A percentile compares a stretch with the other conserved stretches of the same genome.
Evolutionary conservation across 2,329 filamentous ascomycete genomes (phyloP).

Genomic region (Epicoccum nigrum): DNA sequence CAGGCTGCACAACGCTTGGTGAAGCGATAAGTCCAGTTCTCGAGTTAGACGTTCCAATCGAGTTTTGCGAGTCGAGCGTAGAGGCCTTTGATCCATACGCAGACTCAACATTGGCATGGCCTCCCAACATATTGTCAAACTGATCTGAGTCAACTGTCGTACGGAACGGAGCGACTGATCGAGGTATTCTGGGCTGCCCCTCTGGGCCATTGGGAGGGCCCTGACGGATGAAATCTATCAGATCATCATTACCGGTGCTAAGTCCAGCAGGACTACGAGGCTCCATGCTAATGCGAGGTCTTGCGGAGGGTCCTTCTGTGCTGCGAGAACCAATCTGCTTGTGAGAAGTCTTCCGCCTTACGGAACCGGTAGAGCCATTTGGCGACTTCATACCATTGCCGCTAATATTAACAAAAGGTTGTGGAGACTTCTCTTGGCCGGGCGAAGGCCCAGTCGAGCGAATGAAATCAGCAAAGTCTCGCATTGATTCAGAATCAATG

Average conservation of each 20-base stretch:
- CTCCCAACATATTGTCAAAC: conserved; percentile 53
- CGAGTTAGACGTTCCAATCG: conserved; percentile 71
- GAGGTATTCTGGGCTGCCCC: conserved; percentile 74
- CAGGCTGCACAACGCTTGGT: conserved; percentile 42
- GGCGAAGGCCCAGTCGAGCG: conserved; percentile 73
- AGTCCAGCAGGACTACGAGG: conserved; percentile 72
- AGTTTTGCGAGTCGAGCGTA: conserved; percentile 48
- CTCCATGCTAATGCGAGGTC: conserved; percentile 44
- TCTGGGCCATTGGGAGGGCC: conserved; percentile 70
- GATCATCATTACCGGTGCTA: conserved; percentile 74
- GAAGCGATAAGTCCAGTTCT: conserved; percentile 68
- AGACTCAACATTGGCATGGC: conserved; percentile 41
- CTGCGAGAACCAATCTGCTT: conserved; percentile 23
- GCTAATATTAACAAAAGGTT: conserved; percentile 42
- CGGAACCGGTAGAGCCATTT: conserved; percentile 32
- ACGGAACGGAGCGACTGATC: conserved; percentile 83
- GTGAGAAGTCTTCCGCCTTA: conserved; percentile 38
- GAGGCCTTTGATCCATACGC: conserved; percentile 45
- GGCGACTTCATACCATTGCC: conserved; percentile 23
- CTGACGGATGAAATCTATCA: conserved; percentile 94
- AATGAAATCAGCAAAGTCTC: conserved; percentile 89
- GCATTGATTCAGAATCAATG: conserved; percentile 71
- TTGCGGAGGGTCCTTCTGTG: conserved; percentile 33
- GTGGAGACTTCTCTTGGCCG: conserved; percentile 39
- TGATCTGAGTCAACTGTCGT: conserved; percentile 87